Base-by-base conservation (phyloP, 2,329 filamentous ascomycete genomes). In the Xylariaceae sp. region DNA sequence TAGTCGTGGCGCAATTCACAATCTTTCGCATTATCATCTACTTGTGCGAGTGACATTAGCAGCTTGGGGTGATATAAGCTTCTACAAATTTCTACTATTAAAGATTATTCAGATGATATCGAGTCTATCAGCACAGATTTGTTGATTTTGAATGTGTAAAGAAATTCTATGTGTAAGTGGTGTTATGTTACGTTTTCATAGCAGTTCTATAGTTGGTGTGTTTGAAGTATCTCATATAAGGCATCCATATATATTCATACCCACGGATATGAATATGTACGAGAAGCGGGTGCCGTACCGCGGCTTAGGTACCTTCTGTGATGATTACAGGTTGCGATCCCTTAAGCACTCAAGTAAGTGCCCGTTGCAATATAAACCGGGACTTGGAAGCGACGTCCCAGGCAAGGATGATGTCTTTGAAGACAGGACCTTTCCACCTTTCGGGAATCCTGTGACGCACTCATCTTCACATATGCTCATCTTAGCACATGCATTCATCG, bases 401-500 rank as follows among this genome's bases (percentile, higher is more conserved):
- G 32, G 5, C 12, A 37, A 37, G 32, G 5, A 16, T 16, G 14
- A 7, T 12, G 32, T 12, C 14, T 14, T 37, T 16, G 43, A 21
- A 7, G 43, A 26, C 7, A 14, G 21, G 43, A 16, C 21, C 43
- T 44, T n/a, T 21, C 14, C 20, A 16, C 21, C 43, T 44, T n/a
- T 21, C 14, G 23, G 7, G n/a, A 21, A 21, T 44, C 23, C 20
- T 4, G 20, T 18, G 9, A 16, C 40, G 29, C 14, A 44, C 41
- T 46, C 44, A 29, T 56, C 56, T 59, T 64, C 48, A 57, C 54
- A 49, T 53, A 63, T 52, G 56, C 58, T 57, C 61, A 60, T 59
- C 49, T 62, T 62, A 61, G 18, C 23, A 52, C 50, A 54, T 64
- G 41, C 61, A 67, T 64, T 62, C 54, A 58, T 64, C 61, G 44